phyloP scores from a whole-genome alignment of 2,329 filamentous ascomycete genomes.

The Cladosporium sp. region DNA sequence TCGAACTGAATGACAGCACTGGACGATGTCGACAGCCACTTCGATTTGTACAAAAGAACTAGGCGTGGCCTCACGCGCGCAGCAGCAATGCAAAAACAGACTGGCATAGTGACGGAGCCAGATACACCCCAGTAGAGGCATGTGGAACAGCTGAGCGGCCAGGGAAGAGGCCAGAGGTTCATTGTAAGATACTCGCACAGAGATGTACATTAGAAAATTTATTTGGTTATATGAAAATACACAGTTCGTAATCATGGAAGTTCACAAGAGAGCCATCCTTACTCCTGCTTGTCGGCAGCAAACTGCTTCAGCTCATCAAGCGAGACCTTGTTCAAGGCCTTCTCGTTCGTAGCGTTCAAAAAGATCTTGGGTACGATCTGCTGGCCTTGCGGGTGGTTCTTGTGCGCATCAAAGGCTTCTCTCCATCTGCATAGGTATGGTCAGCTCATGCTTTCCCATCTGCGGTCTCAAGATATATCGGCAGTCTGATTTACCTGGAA shows the following conservation, averaged over 20 bases:
- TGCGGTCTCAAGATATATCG: neutral
- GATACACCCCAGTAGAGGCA: neutral
- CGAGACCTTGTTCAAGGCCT: slow-evolving; percentile 51
- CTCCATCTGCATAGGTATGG: slow-evolving; percentile 35
- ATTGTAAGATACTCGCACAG: neutral
- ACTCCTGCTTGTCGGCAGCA: slow-evolving; percentile 45
- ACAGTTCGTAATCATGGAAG: too few species aligned
- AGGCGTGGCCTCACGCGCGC: neutral
- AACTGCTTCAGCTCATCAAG: slow-evolving; percentile 55
- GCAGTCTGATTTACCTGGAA: slow-evolving; percentile 48
- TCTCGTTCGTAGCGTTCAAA: slow-evolving; percentile 56
- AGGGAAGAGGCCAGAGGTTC: neutral
- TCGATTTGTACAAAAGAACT: neutral
- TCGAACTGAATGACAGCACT: neutral
- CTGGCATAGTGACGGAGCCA: neutral
- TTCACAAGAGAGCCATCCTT: neutral
- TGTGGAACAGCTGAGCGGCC: neutral
- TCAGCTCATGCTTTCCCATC: neutral
- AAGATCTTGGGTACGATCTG: slow-evolving; percentile 53
- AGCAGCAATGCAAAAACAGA: neutral
- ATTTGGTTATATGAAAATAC: neutral
- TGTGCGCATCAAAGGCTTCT: slow-evolving; percentile 60
- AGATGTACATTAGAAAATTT: neutral
- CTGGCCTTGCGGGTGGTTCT: slow-evolving; percentile 44
- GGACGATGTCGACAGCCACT: neutral